Base-by-base conservation (phyloP, 1,284 basidiomycete genomes). In the Omphalotus olearius region DNA sequence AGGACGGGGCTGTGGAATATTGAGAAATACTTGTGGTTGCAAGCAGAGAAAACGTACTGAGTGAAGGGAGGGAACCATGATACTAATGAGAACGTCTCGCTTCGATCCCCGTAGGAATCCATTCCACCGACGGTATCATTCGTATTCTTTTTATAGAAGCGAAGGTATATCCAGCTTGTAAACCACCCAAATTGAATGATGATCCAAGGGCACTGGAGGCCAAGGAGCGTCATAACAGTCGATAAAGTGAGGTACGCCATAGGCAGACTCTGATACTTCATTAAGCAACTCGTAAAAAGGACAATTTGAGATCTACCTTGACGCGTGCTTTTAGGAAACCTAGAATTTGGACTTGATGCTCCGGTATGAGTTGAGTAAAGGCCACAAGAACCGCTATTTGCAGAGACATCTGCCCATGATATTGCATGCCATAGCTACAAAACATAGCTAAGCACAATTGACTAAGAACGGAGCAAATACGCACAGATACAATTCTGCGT, bases 101-200 rank as follows among this genome's bases (percentile, higher is more conserved):
- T 93, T 52, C 93, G 74, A 65, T 99, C 96, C 16, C 96, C 96
- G 66, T 90, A 90, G 2, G 79, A 76, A 14, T 75, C 79, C 11
- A 71, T 71, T 14, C 85, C 83, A 45, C 74, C 78, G 39, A 81
- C 63, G 1, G 77, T 66, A 47, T 91, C 88, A 28, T 67, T 69
- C 2, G 70, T 64, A 57, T 86, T 89, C 64, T 88, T 85, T 72
- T 98, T 97, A 79, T 97, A 94, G 76, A 99, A 99, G 33, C 96
- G 85, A 35, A 99, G 79, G 70, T 98, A 99, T 49, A 92, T 78
- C 88, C 93, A 99, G 23, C 90, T 82, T 6, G 95, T 87, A 56
- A 98, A 88, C 93, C 97, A 99, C 14, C 94, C 96, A 65, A 98
- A 98, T 66, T 98, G 96, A 59, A 99, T 95, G 60, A 97, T 78